A percentile compares a stretch with the other conserved stretches of the same genome.
phyloP scores from a whole-genome alignment of 352 stramenopile species.

The Phytopythium cucurbitacearum region DNA sequence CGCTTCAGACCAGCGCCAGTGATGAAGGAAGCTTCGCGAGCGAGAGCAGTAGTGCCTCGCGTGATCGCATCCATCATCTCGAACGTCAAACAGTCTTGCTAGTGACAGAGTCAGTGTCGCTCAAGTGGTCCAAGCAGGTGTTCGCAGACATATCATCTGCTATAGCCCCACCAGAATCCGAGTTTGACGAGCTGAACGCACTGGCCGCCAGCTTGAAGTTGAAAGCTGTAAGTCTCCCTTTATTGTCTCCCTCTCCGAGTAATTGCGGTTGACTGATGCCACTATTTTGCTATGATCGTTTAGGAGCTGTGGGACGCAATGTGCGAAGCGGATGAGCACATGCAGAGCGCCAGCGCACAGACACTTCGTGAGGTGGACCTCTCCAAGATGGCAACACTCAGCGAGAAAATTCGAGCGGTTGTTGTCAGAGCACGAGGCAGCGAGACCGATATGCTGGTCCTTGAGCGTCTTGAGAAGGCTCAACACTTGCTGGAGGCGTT shows the following conservation, averaged over 20 bases:
- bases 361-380: slow-evolving; percentile 44
- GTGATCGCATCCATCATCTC: background rate
- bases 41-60: background rate
- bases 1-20: background rate
- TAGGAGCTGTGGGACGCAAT: slow-evolving; percentile 58
- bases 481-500: slow-evolving; percentile 45
- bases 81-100: background rate
- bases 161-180: background rate
- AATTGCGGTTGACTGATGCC: slow-evolving; percentile 1
- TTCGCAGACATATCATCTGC: slow-evolving; percentile 6
- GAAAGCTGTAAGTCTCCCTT: slow-evolving; percentile 28
- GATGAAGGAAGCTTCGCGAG: background rate
- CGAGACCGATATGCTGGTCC: slow-evolving; percentile 8
- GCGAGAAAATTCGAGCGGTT: slow-evolving; percentile 15
- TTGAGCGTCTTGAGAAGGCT: slow-evolving; percentile 29
- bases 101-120: background rate
- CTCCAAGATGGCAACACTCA: slow-evolving; percentile 24
- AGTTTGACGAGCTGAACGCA: slow-evolving; percentile 28
- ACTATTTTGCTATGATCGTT: slow-evolving; percentile 1
- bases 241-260: background rate
- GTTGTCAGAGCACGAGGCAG: slow-evolving; percentile 1
- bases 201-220: slow-evolving; percentile 38
- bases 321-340: slow-evolving; percentile 38
- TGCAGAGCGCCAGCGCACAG: slow-evolving; percentile 25
- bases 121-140: slow-evolving; percentile 1